These are phyloP conservation scores for Alternaria infectoria DNA, from an alignment of 2,329 filamentous ascomycete genomes.

Conservation along the genomic window DNA sequence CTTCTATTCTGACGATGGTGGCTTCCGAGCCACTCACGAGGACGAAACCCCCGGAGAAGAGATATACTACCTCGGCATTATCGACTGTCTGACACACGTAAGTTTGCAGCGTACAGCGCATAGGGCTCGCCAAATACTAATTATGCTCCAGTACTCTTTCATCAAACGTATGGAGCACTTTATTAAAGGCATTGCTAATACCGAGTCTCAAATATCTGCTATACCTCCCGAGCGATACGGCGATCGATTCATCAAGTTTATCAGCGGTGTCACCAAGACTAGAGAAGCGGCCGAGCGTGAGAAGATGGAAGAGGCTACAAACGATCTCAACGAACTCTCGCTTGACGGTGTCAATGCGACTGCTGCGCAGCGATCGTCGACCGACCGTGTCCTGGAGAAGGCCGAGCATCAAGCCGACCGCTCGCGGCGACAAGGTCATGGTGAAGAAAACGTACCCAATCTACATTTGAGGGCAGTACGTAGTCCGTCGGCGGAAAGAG, in stretches of 20 bases:
- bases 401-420: constrained; percentile 69
- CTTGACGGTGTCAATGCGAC: constrained; percentile 49
- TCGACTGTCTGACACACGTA: constrained; percentile 96
- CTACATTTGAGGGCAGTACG: constrained; percentile 64
- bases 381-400: constrained; percentile 62
- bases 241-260: constrained; percentile 91
- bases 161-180: constrained; percentile 96
- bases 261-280: constrained; percentile 88
- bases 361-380: constrained; percentile 41
- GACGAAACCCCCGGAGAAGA: constrained; percentile 84
- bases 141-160: constrained; percentile 75
- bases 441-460: constrained; percentile 66
- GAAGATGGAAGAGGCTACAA: constrained; percentile 45
- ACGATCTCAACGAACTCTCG: constrained; percentile 44
- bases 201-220: constrained; percentile 88
- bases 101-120: constrained; percentile 47
- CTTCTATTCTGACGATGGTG: constrained; percentile 94
- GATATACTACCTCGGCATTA: constrained; percentile 97
- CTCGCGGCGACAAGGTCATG: constrained; percentile 56
- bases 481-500: constrained; percentile 64
- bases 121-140: constrained; percentile 26
- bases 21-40: constrained; percentile 90
- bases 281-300: constrained; percentile 76
- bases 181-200: constrained; percentile 88
- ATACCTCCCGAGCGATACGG: constrained; percentile 90